Conservation (phyloP, 805 yeast species). For the Yarrowia alimentaria region DNA sequence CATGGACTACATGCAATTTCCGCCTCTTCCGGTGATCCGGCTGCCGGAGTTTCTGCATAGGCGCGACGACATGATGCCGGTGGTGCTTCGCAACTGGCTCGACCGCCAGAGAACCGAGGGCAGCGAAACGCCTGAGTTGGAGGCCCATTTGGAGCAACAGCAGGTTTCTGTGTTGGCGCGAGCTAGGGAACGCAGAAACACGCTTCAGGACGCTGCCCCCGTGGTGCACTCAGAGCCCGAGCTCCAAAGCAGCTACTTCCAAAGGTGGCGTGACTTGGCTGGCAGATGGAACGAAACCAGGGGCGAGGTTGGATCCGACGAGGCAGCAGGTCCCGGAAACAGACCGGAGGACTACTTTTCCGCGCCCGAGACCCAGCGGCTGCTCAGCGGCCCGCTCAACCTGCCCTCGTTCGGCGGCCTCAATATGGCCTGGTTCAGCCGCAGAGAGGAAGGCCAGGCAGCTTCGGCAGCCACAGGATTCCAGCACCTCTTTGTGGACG, state of each 20-base stretch:
- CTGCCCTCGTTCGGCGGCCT: conserved; percentile 18
- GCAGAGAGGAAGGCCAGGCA: conserved; percentile 4
- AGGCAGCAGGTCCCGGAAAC: conserved; percentile 3
- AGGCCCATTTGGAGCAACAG: conserved; percentile 17
- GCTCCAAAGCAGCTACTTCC: conserved; percentile 19
- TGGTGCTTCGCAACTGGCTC: conserved; percentile 25
- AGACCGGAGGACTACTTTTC: conserved; percentile 13
- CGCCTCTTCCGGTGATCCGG: conserved; percentile 26
- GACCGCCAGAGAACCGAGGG: conserved; percentile 8
- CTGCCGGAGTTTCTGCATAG: conserved; percentile 25
- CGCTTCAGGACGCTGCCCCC: neutral
- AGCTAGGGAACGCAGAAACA: conserved; percentile 8
- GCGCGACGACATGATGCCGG: conserved; percentile 24
- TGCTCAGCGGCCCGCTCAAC: conserved; percentile 13
- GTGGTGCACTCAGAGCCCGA: conserved; percentile 17
- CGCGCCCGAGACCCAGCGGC: conserved; percentile 8
- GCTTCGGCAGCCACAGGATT: conserved; percentile 11
- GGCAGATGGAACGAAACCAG: conserved; percentile 18
- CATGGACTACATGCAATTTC: conserved; percentile 26
- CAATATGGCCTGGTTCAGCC: conserved; percentile 20
- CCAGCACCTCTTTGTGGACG: conserved; percentile 24
- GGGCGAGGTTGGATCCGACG: conserved; percentile 23
- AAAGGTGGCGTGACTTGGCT: conserved; percentile 20
- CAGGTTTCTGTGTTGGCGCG: conserved; percentile 19
- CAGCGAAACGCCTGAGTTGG: conserved; percentile 3